These are phyloP conservation scores for Crithidia expoeki DNA, from an alignment of 208 protist species.

Conservation along the genomic window DNA sequence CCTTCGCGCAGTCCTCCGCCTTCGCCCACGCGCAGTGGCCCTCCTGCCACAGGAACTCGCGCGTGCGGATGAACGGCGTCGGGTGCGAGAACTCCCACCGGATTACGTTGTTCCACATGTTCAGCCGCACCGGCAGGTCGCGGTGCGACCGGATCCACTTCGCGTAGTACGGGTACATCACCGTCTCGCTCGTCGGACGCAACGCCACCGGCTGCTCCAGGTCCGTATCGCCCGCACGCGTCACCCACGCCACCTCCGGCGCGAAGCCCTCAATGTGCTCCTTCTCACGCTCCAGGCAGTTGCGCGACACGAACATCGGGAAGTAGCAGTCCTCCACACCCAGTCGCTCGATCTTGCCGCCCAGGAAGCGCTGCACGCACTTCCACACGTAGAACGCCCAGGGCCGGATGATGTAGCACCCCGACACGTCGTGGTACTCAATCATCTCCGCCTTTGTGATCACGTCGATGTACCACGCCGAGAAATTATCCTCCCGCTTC, in stretches of 20 bases:
- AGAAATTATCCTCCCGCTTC: conserved; percentile 93
- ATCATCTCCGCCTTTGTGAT: conserved; percentile 98
- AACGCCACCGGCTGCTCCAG: conserved; percentile 97
- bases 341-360: conserved; percentile 88
- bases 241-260: conserved; percentile 96
- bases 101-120: conserved; percentile 99
- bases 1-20: conserved; percentile 92
- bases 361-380: conserved; percentile 88
- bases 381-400: conserved; percentile 98
- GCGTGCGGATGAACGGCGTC: conserved; percentile 98
- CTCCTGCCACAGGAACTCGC: conserved; percentile 99
- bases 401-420: conserved; percentile 98
- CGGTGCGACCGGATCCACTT: conserved; percentile 98
- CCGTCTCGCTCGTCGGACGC: conserved; percentile 99
- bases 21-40: conserved; percentile 96
- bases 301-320: conserved; percentile 98
- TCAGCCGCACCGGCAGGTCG: conserved; percentile 97
- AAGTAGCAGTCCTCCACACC: conserved; percentile 96
- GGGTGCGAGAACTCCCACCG: conserved; percentile 99
- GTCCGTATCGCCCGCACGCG: conserved; percentile 84
- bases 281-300: conserved; percentile 95
- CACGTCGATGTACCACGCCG: conserved; percentile 97
- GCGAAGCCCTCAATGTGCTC: conserved; percentile 99
- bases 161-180: conserved; percentile 98
- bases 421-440: conserved; percentile 99